Evolutionary conservation across 371 early-diverging fungal species (phyloP).

Genomic region (Mucor irregularis): DNA sequence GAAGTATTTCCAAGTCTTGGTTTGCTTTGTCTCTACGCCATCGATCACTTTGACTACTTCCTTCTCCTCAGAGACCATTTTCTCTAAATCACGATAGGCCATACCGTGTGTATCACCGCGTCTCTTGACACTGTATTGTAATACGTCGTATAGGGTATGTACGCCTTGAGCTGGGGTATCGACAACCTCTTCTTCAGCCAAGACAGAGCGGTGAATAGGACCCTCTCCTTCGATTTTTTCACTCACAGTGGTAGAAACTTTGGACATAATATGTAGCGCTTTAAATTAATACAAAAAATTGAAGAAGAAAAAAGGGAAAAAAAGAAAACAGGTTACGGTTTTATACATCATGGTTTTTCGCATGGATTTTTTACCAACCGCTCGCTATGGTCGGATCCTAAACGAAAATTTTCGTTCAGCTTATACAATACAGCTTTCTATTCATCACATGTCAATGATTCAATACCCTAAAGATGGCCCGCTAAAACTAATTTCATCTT

Average conservation of each 20-base stretch:
- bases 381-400: not conserved
- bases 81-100: slow-evolving; percentile 66
- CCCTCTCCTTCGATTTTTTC: slow-evolving; percentile 36
- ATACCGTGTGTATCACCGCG: slow-evolving; percentile 55
- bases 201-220: slow-evolving; percentile 55
- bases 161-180: slow-evolving; percentile 55
- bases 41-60: slow-evolving; percentile 68
- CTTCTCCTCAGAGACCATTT: slow-evolving; percentile 78
- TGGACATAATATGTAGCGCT: not conserved
- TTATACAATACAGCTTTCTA: not conserved
- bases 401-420: not conserved
- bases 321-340: not conserved
- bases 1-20: slow-evolving; percentile 83
- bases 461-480: too few species aligned
- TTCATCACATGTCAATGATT: slow-evolving; percentile 8
- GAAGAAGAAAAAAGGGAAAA: not conserved
- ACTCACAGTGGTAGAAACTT: slow-evolving; percentile 9
- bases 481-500: too few species aligned
- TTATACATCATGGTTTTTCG: not conserved
- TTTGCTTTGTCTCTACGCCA: slow-evolving; percentile 69
- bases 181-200: slow-evolving; percentile 56
- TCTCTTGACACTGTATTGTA: slow-evolving; percentile 55
- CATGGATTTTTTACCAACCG: not conserved
- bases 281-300: not conserved
- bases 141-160: slow-evolving; percentile 70